phyloP scores from a whole-genome alignment of 73 alveolate genomes.

The Vitrella brassicaformis region DNA sequence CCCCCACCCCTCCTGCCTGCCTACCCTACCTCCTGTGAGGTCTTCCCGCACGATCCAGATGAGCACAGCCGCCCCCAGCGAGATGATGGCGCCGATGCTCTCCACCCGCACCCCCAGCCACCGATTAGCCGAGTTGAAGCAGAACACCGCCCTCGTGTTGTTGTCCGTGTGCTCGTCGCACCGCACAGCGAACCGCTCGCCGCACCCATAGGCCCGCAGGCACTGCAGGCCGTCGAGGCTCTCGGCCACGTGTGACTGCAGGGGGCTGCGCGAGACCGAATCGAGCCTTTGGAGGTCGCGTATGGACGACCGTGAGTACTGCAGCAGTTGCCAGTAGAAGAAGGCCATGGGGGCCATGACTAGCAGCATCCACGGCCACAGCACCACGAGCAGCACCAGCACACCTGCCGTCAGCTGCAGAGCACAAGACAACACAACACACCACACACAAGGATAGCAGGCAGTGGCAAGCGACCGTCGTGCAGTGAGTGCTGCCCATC shows the following conservation, averaged over 20 bases:
- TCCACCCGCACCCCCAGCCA: slow-evolving; percentile 34
- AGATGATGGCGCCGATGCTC: neutral
- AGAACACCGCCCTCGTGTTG: neutral
- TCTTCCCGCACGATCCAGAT: neutral
- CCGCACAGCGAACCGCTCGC: neutral
- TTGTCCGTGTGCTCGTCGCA: neutral
- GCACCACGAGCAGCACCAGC: neutral
- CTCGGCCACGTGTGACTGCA: slow-evolving; percentile 23
- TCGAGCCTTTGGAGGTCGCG: too few relatives aligned
- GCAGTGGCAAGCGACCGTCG: neutral
- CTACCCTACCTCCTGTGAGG: neutral
- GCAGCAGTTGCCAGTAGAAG: neutral
- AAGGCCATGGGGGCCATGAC: neutral
- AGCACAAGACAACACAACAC: neutral
- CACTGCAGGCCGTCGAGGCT: neutral
- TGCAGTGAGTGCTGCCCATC: too few relatives aligned
- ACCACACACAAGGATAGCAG: neutral
- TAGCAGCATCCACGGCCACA: neutral
- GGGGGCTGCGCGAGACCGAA: slow-evolving; percentile 28
- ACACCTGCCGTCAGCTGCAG: neutral
- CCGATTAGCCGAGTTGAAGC: slow-evolving; percentile 23
- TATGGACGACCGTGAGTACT: too few relatives aligned
- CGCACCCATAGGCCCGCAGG: neutral
- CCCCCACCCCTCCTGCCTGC: too few relatives aligned
- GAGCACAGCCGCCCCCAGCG: neutral